These are phyloP conservation scores for Ceratobasidium sp. DNA, from an alignment of 1,284 basidiomycete genomes.

Conservation along the genomic window DNA sequence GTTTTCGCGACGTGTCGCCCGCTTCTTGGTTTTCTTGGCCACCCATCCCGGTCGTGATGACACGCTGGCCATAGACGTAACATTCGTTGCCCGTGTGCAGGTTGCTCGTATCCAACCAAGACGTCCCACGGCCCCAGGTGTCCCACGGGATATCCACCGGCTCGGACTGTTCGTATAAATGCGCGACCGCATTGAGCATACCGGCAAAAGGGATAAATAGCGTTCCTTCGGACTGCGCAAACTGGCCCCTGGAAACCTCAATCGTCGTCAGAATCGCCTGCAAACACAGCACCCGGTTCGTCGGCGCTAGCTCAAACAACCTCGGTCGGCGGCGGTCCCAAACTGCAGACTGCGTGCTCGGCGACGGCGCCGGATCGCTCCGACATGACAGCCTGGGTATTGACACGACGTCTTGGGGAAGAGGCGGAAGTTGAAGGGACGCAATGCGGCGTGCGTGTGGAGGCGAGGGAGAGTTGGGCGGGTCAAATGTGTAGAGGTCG, in stretches of 20 bases:
- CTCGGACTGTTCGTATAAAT: not conserved
- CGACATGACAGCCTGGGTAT: not conserved
- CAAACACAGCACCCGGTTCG: slow-evolving; percentile 22
- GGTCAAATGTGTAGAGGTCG: slow-evolving; percentile 12
- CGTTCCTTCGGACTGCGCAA: not conserved
- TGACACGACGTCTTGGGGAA: not conserved
- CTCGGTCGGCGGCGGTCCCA: slow-evolving; percentile 12
- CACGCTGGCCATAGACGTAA: slow-evolving; percentile 36
- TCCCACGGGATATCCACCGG: slow-evolving; percentile 15
- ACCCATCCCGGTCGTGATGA: slow-evolving; percentile 7
- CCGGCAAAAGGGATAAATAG: slow-evolving; percentile 1
- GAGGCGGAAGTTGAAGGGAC: slow-evolving; percentile 2
- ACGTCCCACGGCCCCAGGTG: slow-evolving; percentile 1
- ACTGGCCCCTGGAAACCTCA: not conserved
- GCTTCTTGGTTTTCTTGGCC: not conserved
- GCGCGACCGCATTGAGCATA: slow-evolving; percentile 6
- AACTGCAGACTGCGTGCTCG: not conserved
- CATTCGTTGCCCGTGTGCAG: slow-evolving; percentile 19
- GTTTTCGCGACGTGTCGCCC: not conserved
- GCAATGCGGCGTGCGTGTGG: slow-evolving; percentile 14
- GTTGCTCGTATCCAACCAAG: slow-evolving; percentile 17
- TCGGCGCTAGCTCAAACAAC: slow-evolving; percentile 13
- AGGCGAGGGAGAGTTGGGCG: not conserved
- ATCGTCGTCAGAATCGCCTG: not conserved
- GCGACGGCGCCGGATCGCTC: slow-evolving; percentile 7